These are phyloP conservation scores for Fusarium sambucinum DNA, from an alignment of 2,329 filamentous ascomycete genomes.

Conservation along the genomic window DNA sequence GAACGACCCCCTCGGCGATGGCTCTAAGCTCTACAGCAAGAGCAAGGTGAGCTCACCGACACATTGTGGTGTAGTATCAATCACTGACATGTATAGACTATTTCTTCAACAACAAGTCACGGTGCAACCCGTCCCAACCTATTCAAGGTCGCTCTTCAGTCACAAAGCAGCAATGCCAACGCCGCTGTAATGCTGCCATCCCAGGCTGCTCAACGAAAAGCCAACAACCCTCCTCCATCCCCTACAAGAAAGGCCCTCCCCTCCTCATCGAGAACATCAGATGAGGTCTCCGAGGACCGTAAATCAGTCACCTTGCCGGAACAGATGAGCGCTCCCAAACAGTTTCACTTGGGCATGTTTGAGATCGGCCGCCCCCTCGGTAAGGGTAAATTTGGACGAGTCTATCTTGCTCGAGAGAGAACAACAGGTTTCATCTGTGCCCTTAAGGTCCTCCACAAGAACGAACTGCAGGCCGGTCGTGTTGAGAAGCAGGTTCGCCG, in stretches of 20 bases:
- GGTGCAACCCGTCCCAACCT: constrained; percentile 80
- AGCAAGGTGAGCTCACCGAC: constrained; percentile 71
- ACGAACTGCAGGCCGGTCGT: constrained; percentile 77
- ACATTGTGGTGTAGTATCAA: background rate
- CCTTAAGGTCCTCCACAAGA: constrained; percentile 87
- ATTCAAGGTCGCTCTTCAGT: constrained; percentile 86
- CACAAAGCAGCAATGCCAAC: constrained; percentile 75
- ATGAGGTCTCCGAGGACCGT: constrained; percentile 65
- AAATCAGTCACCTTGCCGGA: constrained; percentile 66
- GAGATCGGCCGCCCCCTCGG: constrained; percentile 89
- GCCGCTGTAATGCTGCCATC: constrained; percentile 76
- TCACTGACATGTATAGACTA: constrained; percentile 56
- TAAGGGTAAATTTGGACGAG: constrained; percentile 89
- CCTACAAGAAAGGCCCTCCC: constrained; percentile 64
- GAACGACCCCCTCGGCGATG: constrained; percentile 73
- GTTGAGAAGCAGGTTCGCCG: constrained; percentile 88
- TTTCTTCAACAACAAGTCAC: constrained; percentile 55
- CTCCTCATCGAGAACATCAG: constrained; percentile 56
- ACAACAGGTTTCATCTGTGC: constrained; percentile 85
- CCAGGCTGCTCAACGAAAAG: constrained; percentile 70
- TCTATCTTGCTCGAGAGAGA: constrained; percentile 85
- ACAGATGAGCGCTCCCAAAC: constrained; percentile 67
- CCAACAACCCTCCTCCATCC: constrained; percentile 58
- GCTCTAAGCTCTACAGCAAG: constrained; percentile 72
- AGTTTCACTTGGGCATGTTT: constrained; percentile 93